Evolutionary conservation across 2,329 filamentous ascomycete genomes (phyloP), one percentile per base, ranked within the genome.

Genomic region (Pseudogymnoascus sp.): DNA sequence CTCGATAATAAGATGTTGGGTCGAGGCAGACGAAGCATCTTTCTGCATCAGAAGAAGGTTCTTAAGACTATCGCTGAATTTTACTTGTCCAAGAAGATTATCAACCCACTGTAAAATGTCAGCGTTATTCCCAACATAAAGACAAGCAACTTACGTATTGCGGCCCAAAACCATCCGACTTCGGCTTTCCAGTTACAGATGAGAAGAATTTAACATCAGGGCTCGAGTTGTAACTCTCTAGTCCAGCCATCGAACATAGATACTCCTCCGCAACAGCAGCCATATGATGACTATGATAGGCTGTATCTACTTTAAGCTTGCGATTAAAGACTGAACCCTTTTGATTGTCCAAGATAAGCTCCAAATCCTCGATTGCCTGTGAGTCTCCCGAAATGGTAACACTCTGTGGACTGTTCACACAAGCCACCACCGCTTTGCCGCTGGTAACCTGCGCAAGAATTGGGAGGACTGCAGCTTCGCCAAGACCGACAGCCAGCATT

Each of bases 401-500:
- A 42, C 64, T 71, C 0, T 60, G 59, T 12, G 70, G 70, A 33
- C 63, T 66, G 59, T 73, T 74, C 29, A 70, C 67, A 31, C 72
- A 74, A 9, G 74, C 75, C n/a, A 76, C 68, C 35, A 68, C 70
- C 65, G 66, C 65, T n/a, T 64, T 44, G 29, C 63, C 65, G 29
- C 25, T 29, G 12, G 44, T 55, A 55, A 55, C 44, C 44, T 55
- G 44, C 29, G 44, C 44, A 55, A 55, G 44, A 33, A 44, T 62
- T 7, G 66, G 62, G 58, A 51, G n/a, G 0, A 59, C 25, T 68
- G 4, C 71, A 58, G 27, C 66, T 67, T 21, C 70, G 68, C 17
- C 60, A 17, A 25, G 41, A 38, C 68, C 82, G 2, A 83, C 80
- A 1, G 82, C 82, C 68, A 84, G 75, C 83, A 85, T 85, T 10